Evolutionary conservation across 192 early-diverging fungal genomes (phyloP), one percentile per base, ranked within the genome.

Genomic region (Backusella liffmaniae): DNA sequence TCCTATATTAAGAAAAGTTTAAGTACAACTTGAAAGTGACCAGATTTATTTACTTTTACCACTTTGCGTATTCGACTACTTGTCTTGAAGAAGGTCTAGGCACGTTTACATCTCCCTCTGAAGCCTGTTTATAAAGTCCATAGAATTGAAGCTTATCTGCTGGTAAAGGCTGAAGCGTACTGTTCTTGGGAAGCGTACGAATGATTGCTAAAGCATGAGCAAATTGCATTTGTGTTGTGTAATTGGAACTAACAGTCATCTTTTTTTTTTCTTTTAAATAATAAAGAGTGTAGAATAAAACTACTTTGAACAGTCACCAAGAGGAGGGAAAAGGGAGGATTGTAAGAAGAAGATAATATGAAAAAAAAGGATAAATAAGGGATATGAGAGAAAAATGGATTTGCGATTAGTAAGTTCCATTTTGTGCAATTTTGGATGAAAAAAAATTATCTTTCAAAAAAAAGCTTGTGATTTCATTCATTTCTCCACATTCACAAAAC

Each of bases 121-220:
- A 73, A 29, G 75, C 75, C 49, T 80, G 79, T 39, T 77, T 80
- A 37, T 77, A 80, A 49, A 80, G 62, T 29, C 79, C 75, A 37
- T 80, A 80, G 1, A 80, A 59, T 34, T 80, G 76, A n/a, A 80
- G 53, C 66, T 76, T 80, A 46, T 80, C 79, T 8, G 75, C 51
- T 34, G 72, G 51, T 37, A 66, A 56, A 26, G 73, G 77, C 34
- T 79, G 77, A 8, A 73, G 15, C 13, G 72, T 65, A 15, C 37
- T 41, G 35, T 73, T 41, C 32, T 73, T 34, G 7, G 72, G 72
- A 35, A 73, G 42, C 1, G 53, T 56, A 41, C 56, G 56, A 41
- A 73, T 39, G 15, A 73, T 65, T 3, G 72, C 53, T n/a, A 73
- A 37, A 4, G 72, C 51, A 59, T 65, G 72, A 16, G 34, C 51